Evolutionary conservation across 2,329 filamentous ascomycete species (phyloP), one percentile per base, ranked within the genome.

Genomic region (Anisogramma anomala): DNA sequence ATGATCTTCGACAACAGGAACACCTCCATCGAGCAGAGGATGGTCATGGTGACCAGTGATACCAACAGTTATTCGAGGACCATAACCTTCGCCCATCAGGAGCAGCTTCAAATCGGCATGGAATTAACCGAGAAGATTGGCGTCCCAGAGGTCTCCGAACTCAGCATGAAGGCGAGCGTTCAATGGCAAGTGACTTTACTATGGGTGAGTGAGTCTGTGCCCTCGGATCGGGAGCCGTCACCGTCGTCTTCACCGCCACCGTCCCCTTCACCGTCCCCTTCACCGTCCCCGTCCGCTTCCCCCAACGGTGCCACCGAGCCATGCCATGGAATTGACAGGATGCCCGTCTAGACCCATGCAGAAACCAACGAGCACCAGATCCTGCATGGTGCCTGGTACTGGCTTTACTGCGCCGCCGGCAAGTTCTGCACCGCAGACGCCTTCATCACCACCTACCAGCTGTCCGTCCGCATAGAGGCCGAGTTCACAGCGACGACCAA

Each of bases 1-100:
- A 43, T 47, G 30, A 44, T 48, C 14, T 23, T 49, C 13, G 46
- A 49, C 27, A 48, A 46, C 33, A 40, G 48, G 26, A 49, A 49
- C 36, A 41, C 31, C 8, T 44, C 40, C 15, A 36, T 23, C 11
- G 41, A 46, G 27, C 46, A 49, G 33, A 42, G 37, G 6, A 48
- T 45, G 10, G 46, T 36, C 2, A 31, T 49, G 23, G 6, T 5
- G 23, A 49, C 46, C 15, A 46, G 26, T 1, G 46, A 45, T 8
- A 35, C 46, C 7, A 34, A 47, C 3, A 49, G 36, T 3, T 41
- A 44, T 19, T 45, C 39, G 3, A 44, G 43, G 36, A 36, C 46
- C 0, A 3, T 48, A 10, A 46, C 33, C n/a, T 33, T 40, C 6
- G 17, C n/a, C n/a, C n/a, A n/a, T n/a, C n/a, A n/a, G n/a, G n/a